Evolutionary conservation across 1,284 basidiomycete species (phyloP), one percentile per base, ranked within the genome.

Genomic region (Neolentinus lepideus): DNA sequence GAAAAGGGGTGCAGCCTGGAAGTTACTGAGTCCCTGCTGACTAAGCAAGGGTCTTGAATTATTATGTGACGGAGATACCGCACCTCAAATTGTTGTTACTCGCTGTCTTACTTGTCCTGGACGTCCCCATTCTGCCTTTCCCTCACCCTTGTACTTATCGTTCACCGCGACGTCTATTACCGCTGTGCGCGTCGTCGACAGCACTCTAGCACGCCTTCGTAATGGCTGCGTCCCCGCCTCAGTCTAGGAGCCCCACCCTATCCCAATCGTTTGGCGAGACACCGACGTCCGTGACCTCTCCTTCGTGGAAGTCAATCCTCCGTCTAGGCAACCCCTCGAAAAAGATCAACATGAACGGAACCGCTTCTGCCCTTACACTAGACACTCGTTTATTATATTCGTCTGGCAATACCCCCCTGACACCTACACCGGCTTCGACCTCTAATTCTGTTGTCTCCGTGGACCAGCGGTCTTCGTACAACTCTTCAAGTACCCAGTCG

Each of bases 401-500:
- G 56, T 60, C 64, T 57, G 67, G 64, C 53, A 64, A 71, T 55
- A 68, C 69, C 61, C 75, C 76, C 51, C 66, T 73, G 55, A 71
- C 77, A 31, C 67, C 75, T 43, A 78, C 73, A 52, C 66, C 77
- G 46, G 73, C 79, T 12, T 72, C 81, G 56, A 76, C 79, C 14
- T 81, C 81, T 24, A 70, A 73, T 22, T 75, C 79, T 19, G 71
- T 76, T 54, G 66, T 73, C 27, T 69, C 72, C 46, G 58, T 64
- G 57, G 79, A 83, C 68, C 78, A 80, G 55, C 78, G 85, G 52
- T 84, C 79, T 45, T 89, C 87, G 3, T 87, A 80, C 69, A 85
- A 83, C 64, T 89, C 87, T 10, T 88, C 85, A 43, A 80, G 80
- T 61, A 83, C 84, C 0, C 78, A 80, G 59, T 88, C 86, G 10